Base-by-base conservation (phyloP, 1,284 basidiomycete species). In the Ustilago shanxiensis region DNA sequence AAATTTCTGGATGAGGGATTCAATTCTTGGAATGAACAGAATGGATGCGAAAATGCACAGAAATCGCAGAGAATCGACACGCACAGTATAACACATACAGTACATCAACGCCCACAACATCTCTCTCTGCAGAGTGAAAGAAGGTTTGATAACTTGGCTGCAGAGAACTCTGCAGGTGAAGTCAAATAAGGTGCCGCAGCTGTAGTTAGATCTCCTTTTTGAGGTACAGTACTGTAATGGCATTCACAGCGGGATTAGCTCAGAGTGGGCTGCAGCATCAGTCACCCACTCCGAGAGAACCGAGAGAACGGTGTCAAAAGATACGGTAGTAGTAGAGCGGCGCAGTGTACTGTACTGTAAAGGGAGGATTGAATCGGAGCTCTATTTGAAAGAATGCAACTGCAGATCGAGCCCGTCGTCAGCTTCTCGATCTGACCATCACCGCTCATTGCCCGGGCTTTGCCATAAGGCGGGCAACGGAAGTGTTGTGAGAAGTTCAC, bases 1-100 rank as follows among this genome's bases (percentile, higher is more conserved):
- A 49, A 49, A 49, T 49, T 20, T 60, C 64, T 66, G 64, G 64
- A 60, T 66, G 52, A n/a, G n/a, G 29, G 39, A 20, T 44, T 44
- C 11, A 13, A 24, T 10, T 7, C 9, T 29, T 18, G 26, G 37
- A 47, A 59, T 20, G 44, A 45, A 33, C 31, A 11, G 11, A 33
- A 33, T 33, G 6, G 31, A 6, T 11, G 31, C 31, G 31, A 5
- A 33, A 33, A 33, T 24, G 28, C 11, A 28, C 16, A 29, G 39
- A 11, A 60, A 44, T 18, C 41, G 20, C 41, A 44, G 37, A 44
- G n/a, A 11, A 39, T 33, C 11, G 31, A 33, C 31, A 33, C 5
- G 11, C 5, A 33, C 31, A 33, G 31, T n/a, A n/a, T n/a, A n/a
- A n/a, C n/a, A n/a, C n/a, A n/a, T n/a, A n/a, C n/a, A n/a, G n/a